Percentiles rank a stretch among this genome's conserved stretches.
Conservation (phyloP, 495 filamentous ascomycete species). For the Penicillium bovifimosum region DNA sequence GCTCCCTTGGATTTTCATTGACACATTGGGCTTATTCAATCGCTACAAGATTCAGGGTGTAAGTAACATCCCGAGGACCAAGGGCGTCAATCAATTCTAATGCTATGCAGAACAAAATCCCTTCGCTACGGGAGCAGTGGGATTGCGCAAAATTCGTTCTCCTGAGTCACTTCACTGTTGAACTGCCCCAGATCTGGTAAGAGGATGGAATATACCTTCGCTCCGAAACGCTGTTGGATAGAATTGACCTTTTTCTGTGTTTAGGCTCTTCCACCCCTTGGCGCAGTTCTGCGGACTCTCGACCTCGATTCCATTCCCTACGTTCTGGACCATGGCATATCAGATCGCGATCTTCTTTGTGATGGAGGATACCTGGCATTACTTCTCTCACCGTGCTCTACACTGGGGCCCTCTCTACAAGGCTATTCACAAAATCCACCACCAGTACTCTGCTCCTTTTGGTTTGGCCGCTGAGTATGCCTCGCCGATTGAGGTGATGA, state of each 20-base stretch:
- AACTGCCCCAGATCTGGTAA: slow-evolving; percentile 94
- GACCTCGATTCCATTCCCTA: slow-evolving; percentile 86
- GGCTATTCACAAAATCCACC: slow-evolving; percentile 95
- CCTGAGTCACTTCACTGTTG: slow-evolving; percentile 90
- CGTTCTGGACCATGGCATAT: slow-evolving; percentile 74
- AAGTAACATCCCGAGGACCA: slow-evolving; percentile 19
- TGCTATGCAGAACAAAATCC: slow-evolving; percentile 68
- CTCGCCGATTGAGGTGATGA: slow-evolving; percentile 95
- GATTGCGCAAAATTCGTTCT: slow-evolving; percentile 88
- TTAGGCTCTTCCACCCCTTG: slow-evolving; percentile 94
- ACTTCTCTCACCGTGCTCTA: slow-evolving; percentile 90
- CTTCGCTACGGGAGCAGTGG: slow-evolving; percentile 87
- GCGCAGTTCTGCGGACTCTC: slow-evolving; percentile 86
- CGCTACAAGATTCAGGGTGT: slow-evolving; percentile 92
- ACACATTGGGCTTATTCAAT: slow-evolving; percentile 77
- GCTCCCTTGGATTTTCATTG: slow-evolving; percentile 91
- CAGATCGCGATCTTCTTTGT: slow-evolving; percentile 95
- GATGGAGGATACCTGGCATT: slow-evolving; percentile 96
- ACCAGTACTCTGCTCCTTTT: slow-evolving; percentile 96
- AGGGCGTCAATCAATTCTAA: not conserved
- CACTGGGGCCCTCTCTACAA: slow-evolving; percentile 96
- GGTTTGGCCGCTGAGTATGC: slow-evolving; percentile 96
- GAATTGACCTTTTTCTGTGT: not conserved
- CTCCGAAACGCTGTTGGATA: not conserved
- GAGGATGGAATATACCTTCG: slow-evolving; percentile 11